Evolutionary conservation across 2,329 filamentous ascomycete species (phyloP), one percentile per base, ranked within the genome.

Genomic region (Colletotrichum ledebouriae): DNA sequence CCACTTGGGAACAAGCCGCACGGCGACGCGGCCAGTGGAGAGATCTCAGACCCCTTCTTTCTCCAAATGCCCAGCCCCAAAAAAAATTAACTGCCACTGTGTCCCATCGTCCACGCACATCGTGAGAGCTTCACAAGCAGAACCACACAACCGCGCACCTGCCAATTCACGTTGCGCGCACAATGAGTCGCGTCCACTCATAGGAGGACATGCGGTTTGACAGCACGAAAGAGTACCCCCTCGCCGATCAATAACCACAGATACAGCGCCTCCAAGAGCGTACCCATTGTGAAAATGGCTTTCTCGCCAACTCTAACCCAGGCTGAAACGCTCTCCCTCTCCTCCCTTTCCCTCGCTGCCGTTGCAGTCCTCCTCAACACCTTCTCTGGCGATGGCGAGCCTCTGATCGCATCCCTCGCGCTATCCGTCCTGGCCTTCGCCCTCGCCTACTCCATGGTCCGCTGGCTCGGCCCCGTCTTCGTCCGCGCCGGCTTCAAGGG

Each of bases 381-480:
- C 44, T 91, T 98, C 76, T 88, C 90, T 68, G 92, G 89, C 72
- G 92, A 97, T 79, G 94, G 94, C 72, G 94, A 96, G 73, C 95
- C 96, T 42, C 87, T 99, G 74, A 86, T 97, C 73, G 95, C 94
- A 10, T 97, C 94, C 1, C 83, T 97, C 64, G 93, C 94, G 15
- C 91, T 98, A 74, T 96, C 93, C 75, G 88, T 91, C 22, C 84
- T 97, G 72, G 94, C 93, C 41, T 99, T 97, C 78, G 85, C 90
- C 4, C 89, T 91, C 55, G 90, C 90, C 69, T 98, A 93, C 79
- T 89, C 92, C 75, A 88, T 98, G 82, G 95, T 98, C 79, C 86
- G 92, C 83, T 98, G 95, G 95, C 91, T 98, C 6, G 95, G 95
- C 1, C 90, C 93, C 63, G 91, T 92, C 1, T 98, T 99, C 78